Evolutionary conservation across 495 filamentous ascomycete species (phyloP), one percentile per base, ranked within the genome.

Genomic region (Xylaria venustula): DNA sequence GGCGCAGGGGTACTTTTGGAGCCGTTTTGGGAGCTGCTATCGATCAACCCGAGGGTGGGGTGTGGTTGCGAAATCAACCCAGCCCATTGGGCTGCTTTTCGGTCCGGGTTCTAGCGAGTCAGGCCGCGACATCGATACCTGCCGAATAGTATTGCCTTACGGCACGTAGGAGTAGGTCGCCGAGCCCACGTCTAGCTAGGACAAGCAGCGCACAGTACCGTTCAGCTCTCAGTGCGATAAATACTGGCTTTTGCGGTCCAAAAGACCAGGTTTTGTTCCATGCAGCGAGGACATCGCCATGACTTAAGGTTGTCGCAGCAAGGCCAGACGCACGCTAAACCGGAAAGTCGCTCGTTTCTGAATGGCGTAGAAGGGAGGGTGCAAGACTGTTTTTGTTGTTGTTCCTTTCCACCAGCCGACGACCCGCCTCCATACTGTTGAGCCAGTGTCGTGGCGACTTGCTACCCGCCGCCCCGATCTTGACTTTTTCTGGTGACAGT

Each of bases 21-120:
- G 52, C 58, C 51, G 49, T 42, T 60, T 54, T 60, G 58, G 58
- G 49, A 53, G 41, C 54, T 54, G 49, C 34, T 54, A 54, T 54
- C 58, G 58, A 61, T 61, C 58, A 61, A 61, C 50, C 58, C 50
- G 40, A 54, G 46, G 52, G 60, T 62, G 60, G 60, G 60, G 60
- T 34, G 30, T 56, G 60, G 60, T 41, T 47, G 51, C 51, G 36
- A 57, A 55, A 62, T 28, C 23, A 56, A 57, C 37, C 60, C 53
- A 62, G 60, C 52, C 51, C 51, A 62, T 50, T 57, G 60, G 60
- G 42, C 60, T 62, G 52, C 60, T 55, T 62, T 62, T 62, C 60
- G 60, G 60, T 50, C 60, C 60, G 52, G 51, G 60, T 62, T 61
- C 45, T 62, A 52, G 60, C 60, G 60, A 62, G 60, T 62, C 60